A percentile compares a stretch with the other conserved stretches of the same genome.
Evolutionary conservation across 2,329 filamentous ascomycete genomes (phyloP).

Genomic region (Cyphellophora europaea): DNA sequence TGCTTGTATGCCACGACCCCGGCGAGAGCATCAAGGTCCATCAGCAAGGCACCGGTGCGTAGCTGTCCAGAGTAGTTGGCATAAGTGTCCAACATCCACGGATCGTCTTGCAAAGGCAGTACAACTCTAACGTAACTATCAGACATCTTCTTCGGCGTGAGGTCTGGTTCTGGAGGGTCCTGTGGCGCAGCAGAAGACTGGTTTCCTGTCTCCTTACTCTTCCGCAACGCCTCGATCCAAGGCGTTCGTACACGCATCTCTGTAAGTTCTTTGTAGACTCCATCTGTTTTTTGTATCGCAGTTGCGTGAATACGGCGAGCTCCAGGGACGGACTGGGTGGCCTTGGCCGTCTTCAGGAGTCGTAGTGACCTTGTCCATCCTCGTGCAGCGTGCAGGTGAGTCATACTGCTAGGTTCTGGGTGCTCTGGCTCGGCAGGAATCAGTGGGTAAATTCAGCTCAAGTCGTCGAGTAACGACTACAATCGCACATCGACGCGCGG

Average conservation of each 20-base stretch:
- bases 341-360: background rate
- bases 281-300: slow-evolving; percentile 35
- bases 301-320: slow-evolving; percentile 9
- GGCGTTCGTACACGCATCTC: slow-evolving; percentile 55
- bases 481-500: too few species aligned
- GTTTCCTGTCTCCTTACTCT: slow-evolving; percentile 37
- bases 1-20: slow-evolving; percentile 69
- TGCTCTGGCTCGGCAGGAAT: too few species aligned
- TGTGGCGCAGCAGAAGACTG: slow-evolving; percentile 14
- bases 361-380: background rate
- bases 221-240: slow-evolving; percentile 56
- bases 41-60: slow-evolving; percentile 61
- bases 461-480: too few species aligned
- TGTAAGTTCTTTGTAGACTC: slow-evolving; percentile 51
- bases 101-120: slow-evolving; percentile 48
- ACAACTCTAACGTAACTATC: slow-evolving; percentile 63
- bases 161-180: slow-evolving; percentile 38
- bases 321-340: background rate
- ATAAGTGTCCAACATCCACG: slow-evolving; percentile 69
- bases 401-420: too few species aligned
- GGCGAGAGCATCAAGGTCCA: slow-evolving; percentile 71
- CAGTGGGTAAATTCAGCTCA: too few species aligned
- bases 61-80: slow-evolving; percentile 69
- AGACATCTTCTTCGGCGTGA: slow-evolving; percentile 59
- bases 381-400: too few species aligned